A percentile compares a stretch with the other conserved stretches of the same genome.
These are phyloP conservation scores for Venturia asperata DNA, from an alignment of 2,329 filamentous ascomycete species.

Conservation along the genomic window DNA sequence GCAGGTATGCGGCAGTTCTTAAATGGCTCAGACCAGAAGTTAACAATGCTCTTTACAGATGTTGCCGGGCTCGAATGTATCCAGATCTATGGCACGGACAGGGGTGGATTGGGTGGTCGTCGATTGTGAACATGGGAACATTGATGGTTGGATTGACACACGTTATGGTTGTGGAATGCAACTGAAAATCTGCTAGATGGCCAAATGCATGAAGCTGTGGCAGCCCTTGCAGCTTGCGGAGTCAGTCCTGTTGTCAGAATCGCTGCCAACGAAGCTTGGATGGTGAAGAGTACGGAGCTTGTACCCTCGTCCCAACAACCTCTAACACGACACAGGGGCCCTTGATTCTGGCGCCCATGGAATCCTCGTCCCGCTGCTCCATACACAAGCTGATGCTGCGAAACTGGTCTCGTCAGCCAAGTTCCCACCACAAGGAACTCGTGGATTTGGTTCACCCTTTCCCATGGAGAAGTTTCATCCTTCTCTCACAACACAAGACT, in stretches of 20 bases:
- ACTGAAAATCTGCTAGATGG: conserved; percentile 31
- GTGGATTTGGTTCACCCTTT: conserved; percentile 52
- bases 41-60: conserved; percentile 27
- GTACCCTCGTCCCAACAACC: not conserved
- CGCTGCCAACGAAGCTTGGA: conserved; percentile 52
- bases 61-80: conserved; percentile 49
- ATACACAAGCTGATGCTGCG: conserved; percentile 47
- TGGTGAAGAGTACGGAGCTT: conserved; percentile 44
- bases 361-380: conserved; percentile 48
- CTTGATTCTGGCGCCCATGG: conserved; percentile 55
- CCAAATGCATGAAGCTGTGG: conserved; percentile 50
- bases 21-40: not conserved
- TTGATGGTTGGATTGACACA: conserved; percentile 37
- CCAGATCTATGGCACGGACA: conserved; percentile 46
- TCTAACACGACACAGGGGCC: conserved; percentile 35
- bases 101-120: conserved; percentile 50
- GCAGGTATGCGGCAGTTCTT: conserved; percentile 39
- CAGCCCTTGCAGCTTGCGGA: conserved; percentile 39
- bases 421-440: conserved; percentile 48
- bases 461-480: conserved; percentile 39
- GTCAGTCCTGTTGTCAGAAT: conserved; percentile 43
- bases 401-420: conserved; percentile 47
- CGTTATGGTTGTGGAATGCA: not conserved
- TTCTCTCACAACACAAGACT: conserved; percentile 35
- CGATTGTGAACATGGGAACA: conserved; percentile 51